These are phyloP conservation scores for Coniosporium apollinis DNA, from an alignment of 495 filamentous ascomycete species.

Conservation along the genomic window DNA sequence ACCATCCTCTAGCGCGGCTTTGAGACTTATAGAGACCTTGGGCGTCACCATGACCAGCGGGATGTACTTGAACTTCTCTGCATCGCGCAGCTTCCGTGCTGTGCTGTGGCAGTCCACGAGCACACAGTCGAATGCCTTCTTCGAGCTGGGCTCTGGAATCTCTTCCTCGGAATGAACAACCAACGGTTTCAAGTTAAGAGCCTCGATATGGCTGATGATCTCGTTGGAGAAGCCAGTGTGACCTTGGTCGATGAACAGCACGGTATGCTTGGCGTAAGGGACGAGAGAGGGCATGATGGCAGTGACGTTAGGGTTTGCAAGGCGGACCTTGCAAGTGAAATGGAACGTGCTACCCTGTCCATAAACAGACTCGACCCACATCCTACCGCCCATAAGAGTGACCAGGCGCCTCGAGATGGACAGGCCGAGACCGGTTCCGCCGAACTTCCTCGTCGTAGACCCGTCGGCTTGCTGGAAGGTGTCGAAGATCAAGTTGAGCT, in stretches of 20 bases:
- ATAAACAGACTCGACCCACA: slow-evolving; percentile 92
- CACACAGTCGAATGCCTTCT: slow-evolving; percentile 78
- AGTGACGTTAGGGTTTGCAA: slow-evolving; percentile 66
- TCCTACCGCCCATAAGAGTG: slow-evolving; percentile 91
- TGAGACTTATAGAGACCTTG: slow-evolving; percentile 78
- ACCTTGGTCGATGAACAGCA: slow-evolving; percentile 92
- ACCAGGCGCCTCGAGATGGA: slow-evolving; percentile 94
- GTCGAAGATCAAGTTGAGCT: slow-evolving; percentile 95
- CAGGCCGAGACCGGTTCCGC: slow-evolving; percentile 86
- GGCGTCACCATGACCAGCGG: slow-evolving; percentile 90
- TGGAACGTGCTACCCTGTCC: slow-evolving; percentile 90
- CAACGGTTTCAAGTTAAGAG: slow-evolving; percentile 64
- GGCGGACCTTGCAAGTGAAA: slow-evolving; percentile 87
- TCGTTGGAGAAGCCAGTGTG: slow-evolving; percentile 56
- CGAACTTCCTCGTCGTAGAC: slow-evolving; percentile 91
- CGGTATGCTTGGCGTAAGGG: slow-evolving; percentile 81
- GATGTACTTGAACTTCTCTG: slow-evolving; percentile 95
- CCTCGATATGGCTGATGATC: slow-evolving; percentile 63
- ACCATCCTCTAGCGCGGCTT: slow-evolving; percentile 86
- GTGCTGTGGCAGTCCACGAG: slow-evolving; percentile 91
- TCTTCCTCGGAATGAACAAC: slow-evolving; percentile 53
- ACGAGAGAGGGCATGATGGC: slow-evolving; percentile 70
- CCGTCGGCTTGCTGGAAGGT: slow-evolving; percentile 99
- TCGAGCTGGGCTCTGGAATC: slow-evolving; percentile 33
- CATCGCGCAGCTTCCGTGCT: slow-evolving; percentile 62